Conservation (phyloP, 2,329 filamentous ascomycete species). For the Coniella lustricola region DNA sequence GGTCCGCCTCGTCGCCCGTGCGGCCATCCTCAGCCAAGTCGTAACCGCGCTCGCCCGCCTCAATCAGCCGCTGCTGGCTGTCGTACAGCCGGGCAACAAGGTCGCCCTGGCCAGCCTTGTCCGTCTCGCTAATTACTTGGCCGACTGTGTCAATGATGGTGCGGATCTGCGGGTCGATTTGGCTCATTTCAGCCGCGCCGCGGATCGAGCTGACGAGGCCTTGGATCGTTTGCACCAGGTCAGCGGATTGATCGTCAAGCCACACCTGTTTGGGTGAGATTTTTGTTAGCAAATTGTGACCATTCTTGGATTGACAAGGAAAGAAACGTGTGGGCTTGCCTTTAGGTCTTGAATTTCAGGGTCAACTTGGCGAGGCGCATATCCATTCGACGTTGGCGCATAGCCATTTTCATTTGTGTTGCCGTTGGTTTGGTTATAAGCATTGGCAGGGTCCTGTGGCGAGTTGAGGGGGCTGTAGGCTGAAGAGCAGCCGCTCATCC, state of each 20-base stretch:
- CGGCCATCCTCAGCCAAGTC: constrained; percentile 46
- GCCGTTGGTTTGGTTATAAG: constrained; percentile 29
- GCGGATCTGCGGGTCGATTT: constrained; percentile 62
- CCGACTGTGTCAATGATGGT: constrained; percentile 65
- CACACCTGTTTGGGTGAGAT: constrained; percentile 49
- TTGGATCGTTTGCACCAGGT: constrained; percentile 73
- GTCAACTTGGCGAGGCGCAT: constrained; percentile 28
- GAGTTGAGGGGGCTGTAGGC: constrained; percentile 69
- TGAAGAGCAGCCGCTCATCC: constrained; percentile 62
- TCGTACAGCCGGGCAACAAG: constrained; percentile 51
- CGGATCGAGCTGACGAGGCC: constrained; percentile 70
- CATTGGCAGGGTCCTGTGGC: constrained; percentile 51
- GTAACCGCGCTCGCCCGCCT: constrained; percentile 54
- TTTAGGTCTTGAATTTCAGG: constrained; percentile 44
- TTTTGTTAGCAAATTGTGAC: no score
- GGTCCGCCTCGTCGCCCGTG: constrained; percentile 38
- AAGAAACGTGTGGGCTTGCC: constrained; percentile 19
- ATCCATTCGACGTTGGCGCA: constrained; percentile 31
- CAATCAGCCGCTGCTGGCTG: constrained; percentile 59
- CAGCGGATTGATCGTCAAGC: constrained; percentile 74
- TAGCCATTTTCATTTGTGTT: constrained; percentile 36
- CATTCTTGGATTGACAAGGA: no score
- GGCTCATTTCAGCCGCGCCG: constrained; percentile 52
- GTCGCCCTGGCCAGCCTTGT: constrained; percentile 46
- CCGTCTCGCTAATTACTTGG: constrained; percentile 61